A percentile compares a stretch with the other conserved stretches of the same genome.
These are phyloP conservation scores for Fagus crenata DNA, from an alignment of 306 rosid species.

Conservation along the genomic window DNA sequence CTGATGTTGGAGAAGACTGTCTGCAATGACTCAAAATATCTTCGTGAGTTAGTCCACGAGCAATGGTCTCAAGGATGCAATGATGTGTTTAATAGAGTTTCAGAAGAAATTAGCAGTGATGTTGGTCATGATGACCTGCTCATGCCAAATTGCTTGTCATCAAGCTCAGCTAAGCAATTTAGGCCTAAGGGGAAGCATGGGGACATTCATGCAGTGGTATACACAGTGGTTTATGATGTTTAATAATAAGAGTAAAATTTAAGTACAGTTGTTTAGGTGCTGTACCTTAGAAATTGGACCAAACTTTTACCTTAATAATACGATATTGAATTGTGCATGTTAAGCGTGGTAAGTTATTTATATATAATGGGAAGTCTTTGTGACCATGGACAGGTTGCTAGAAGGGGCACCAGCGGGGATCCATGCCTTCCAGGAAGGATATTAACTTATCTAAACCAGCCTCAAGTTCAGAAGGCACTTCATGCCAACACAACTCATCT, in stretches of 20 bases:
- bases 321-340: no score
- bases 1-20: neutral
- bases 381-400: neutral
- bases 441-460: neutral
- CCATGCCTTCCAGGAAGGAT: neutral
- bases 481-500: neutral
- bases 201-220: neutral
- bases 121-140: neutral
- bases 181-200: neutral
- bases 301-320: no score
- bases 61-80: constrained; percentile 2
- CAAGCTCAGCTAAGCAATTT: neutral
- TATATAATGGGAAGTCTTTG: no score
- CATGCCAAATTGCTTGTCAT: neutral
- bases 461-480: neutral
- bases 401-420: neutral
- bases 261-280: no score
- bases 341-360: no score
- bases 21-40: neutral
- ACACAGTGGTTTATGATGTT: neutral
- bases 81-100: neutral
- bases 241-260: neutral
- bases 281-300: no score
- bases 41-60: neutral
- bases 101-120: neutral